Percentiles rank a stretch among this genome's conserved stretches.
phyloP scores from a whole-genome alignment of 2,329 filamentous ascomycete genomes.

The Talaromyces islandicus region DNA sequence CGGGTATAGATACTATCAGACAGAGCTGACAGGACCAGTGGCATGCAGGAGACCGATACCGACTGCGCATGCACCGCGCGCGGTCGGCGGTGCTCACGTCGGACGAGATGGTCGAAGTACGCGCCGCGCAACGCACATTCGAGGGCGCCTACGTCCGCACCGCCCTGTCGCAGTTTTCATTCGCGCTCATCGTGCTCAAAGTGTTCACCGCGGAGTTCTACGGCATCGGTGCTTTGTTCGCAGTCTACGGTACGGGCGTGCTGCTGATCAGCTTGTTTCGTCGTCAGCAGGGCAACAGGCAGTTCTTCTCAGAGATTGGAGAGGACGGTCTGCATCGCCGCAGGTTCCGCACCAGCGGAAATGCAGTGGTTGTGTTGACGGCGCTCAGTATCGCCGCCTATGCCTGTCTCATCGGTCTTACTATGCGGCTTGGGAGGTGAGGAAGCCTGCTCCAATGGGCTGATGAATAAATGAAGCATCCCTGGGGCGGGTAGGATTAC shows the following conservation, averaged over 20 bases:
- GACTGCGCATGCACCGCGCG: constrained; percentile 74
- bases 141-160: constrained; percentile 96
- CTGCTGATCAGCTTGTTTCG: constrained; percentile 78
- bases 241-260: constrained; percentile 81
- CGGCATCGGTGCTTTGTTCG: constrained; percentile 90
- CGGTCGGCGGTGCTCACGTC: constrained; percentile 75
- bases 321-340: constrained; percentile 56
- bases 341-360: constrained; percentile 61
- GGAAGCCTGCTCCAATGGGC: constrained; percentile 6
- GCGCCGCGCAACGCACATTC: constrained; percentile 91
- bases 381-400: constrained; percentile 59
- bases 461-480: background rate
- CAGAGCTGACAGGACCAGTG: constrained; percentile 35
- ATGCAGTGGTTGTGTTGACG: constrained; percentile 59
- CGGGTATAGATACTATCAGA: too few relatives aligned
- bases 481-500: background rate
- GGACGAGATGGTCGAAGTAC: constrained; percentile 85
- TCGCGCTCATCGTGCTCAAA: constrained; percentile 88
- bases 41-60: constrained; percentile 68
- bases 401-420: constrained; percentile 54
- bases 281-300: constrained; percentile 83
- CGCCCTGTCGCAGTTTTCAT: constrained; percentile 89
- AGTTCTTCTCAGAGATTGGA: constrained; percentile 67
- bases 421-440: constrained; percentile 39
- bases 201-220: constrained; percentile 98